Conservation (phyloP, 805 yeast species). For the Yarrowia yakushimensis region DNA sequence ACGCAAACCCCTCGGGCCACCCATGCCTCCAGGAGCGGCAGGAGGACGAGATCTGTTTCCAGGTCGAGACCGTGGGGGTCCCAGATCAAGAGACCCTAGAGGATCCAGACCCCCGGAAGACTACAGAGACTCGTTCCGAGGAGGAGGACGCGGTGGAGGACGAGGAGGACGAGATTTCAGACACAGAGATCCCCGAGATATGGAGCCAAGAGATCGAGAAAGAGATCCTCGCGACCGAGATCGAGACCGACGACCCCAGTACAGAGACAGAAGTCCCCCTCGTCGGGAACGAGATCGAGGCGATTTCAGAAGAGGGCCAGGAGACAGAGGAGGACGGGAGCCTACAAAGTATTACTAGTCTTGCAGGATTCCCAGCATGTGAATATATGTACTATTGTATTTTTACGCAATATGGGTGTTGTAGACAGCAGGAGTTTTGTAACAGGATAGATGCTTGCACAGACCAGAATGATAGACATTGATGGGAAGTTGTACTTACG, state of each 20-base stretch:
- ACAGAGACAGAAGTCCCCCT: conserved; percentile 27
- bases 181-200: conserved; percentile 25
- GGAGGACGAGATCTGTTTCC: conserved; percentile 25
- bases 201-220: conserved; percentile 7
- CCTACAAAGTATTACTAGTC: conserved; percentile 14
- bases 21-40: conserved; percentile 24
- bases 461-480: no score
- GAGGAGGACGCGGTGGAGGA: conserved; percentile 22
- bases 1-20: conserved; percentile 27
- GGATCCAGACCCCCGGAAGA: conserved; percentile 22
- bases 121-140: conserved; percentile 22
- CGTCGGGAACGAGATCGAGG: conserved; percentile 23
- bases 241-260: conserved; percentile 9
- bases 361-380: not conserved
- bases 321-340: not conserved
- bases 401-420: not conserved
- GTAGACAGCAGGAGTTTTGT: no score
- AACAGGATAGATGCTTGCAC: no score
- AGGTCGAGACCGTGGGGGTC: conserved; percentile 27
- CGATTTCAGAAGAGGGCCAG: not conserved
- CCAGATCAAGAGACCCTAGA: conserved; percentile 6
- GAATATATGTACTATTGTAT: not conserved
- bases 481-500: no score
- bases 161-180: conserved; percentile 26
- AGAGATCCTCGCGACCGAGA: conserved; percentile 13